Percentiles rank a stretch among this genome's conserved stretches.
phyloP scores from a whole-genome alignment of 495 filamentous ascomycete species.

The Daldinia loculata region DNA sequence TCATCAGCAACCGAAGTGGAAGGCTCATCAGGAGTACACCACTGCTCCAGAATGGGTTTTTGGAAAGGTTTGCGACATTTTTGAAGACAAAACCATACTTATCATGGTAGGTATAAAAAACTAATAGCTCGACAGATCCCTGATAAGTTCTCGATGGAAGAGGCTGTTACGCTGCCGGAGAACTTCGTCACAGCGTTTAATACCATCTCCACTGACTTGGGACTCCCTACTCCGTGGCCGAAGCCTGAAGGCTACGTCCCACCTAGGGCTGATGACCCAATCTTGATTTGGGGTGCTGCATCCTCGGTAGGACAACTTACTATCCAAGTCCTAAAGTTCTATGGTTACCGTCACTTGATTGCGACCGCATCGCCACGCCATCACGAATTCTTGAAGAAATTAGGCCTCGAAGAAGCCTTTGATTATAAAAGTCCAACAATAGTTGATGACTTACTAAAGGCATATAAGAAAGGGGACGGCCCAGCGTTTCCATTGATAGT shows the following conservation, averaged over 20 bases:
- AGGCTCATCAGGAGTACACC: slow-evolving; percentile 58
- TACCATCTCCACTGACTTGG: slow-evolving; percentile 54
- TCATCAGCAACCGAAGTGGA: slow-evolving; percentile 47
- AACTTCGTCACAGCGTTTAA: slow-evolving; percentile 64
- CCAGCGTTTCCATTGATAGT: slow-evolving; percentile 54
- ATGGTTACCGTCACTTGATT: slow-evolving; percentile 58
- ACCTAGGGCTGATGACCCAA: slow-evolving; percentile 39
- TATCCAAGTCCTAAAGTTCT: slow-evolving; percentile 59
- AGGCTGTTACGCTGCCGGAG: slow-evolving; percentile 60
- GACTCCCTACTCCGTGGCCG: slow-evolving; percentile 59
- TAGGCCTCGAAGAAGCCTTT: slow-evolving; percentile 56
- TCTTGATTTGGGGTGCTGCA: slow-evolving; percentile 65
- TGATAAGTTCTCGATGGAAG: slow-evolving; percentile 45
- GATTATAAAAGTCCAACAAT: slow-evolving; percentile 57
- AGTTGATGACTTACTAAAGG: slow-evolving; percentile 46
- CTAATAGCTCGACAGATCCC: slow-evolving; percentile 46
- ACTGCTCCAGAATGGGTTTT: slow-evolving; percentile 48
- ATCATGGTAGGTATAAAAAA: not conserved
- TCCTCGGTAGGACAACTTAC: slow-evolving; percentile 60
- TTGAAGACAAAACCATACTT: not conserved
- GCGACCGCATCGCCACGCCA: slow-evolving; percentile 58
- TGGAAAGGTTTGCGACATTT: slow-evolving; percentile 39
- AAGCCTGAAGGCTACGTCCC: slow-evolving; percentile 47
- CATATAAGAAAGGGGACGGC: slow-evolving; percentile 20
- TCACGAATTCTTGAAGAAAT: slow-evolving; percentile 49